phyloP scores from a whole-genome alignment of 768 basidiomycete species.

The Stropharia rugosoannulata region DNA sequence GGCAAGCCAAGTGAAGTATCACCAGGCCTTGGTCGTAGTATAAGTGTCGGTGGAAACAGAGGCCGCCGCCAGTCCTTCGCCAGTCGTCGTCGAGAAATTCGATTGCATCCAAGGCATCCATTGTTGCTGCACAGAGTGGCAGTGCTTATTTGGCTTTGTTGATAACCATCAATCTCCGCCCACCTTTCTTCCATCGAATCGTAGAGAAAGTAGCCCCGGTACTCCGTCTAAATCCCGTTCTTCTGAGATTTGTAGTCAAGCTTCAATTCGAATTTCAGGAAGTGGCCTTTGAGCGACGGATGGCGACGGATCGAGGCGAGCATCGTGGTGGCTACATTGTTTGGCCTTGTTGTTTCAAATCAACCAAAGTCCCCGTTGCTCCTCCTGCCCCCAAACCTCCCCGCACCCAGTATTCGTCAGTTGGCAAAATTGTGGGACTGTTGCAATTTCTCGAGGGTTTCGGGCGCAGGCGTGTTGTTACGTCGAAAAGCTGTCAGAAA shows the following conservation, averaged over 20 bases:
- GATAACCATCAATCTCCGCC: neutral
- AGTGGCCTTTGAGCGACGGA: no score
- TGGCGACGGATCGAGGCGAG: neutral
- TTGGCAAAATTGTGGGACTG: neutral
- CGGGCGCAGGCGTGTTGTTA: neutral
- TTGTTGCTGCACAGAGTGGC: conserved; percentile 20
- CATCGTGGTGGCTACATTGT: neutral
- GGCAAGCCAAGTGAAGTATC: neutral
- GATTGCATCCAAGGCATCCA: conserved; percentile 11
- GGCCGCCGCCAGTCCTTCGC: conserved; percentile 6
- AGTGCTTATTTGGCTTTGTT: conserved; percentile 28
- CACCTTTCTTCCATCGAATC: neutral
- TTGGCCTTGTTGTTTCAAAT: neutral
- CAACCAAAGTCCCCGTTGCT: conserved; percentile 2
- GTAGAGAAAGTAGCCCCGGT: neutral
- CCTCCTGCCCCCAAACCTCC: conserved; percentile 9
- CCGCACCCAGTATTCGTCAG: conserved; percentile 1
- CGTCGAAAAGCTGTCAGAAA: conserved; percentile 6
- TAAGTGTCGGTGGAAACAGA: conserved; percentile 9
- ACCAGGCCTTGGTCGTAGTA: conserved; percentile 3
- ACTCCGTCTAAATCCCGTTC: neutral
- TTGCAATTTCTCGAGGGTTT: neutral
- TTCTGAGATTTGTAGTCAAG: neutral
- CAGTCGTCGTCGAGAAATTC: conserved; percentile 16
- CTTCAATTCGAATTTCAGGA: neutral